A percentile compares a stretch with the other conserved stretches of the same genome.
Conservation (phyloP, 305 asterid species). For the Fraxinus xanthoxyloides region DNA sequence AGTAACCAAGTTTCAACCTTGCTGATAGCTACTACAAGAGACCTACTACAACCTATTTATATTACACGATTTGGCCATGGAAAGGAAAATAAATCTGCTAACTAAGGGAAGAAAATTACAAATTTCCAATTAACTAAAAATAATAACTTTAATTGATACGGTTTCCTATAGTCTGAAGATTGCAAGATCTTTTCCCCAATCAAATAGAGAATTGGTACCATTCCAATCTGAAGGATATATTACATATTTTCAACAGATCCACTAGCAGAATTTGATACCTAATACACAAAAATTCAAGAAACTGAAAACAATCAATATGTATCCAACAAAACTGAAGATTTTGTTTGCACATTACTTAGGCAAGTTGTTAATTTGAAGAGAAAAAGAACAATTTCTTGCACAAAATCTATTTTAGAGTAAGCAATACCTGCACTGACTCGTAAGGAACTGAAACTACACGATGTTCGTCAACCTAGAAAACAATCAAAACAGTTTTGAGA, state of each 20-base stretch:
- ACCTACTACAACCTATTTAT: too few relatives aligned
- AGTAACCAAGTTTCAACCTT: too few relatives aligned
- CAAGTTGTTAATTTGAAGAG: conserved; percentile 6
- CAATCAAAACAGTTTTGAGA: conserved; percentile 29
- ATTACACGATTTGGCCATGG: too few relatives aligned
- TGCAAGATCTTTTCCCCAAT: background rate
- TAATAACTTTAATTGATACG: too few relatives aligned
- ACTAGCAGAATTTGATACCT: background rate
- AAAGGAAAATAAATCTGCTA: too few relatives aligned
- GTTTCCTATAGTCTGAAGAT: background rate
- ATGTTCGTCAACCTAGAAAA: conserved; percentile 82
- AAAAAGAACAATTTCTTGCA: conserved; percentile 3
- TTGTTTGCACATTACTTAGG: background rate
- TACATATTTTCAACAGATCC: background rate
- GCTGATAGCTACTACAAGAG: too few relatives aligned
- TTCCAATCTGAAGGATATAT: background rate
- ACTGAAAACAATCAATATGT: background rate
- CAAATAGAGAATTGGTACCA: background rate
- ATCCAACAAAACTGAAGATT: background rate
- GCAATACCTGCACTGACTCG: conserved; percentile 80
- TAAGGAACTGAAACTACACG: conserved; percentile 82
- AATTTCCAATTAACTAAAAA: too few relatives aligned
- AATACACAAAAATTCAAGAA: background rate
- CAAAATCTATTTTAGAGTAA: conserved; percentile 5
- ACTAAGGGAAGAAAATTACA: too few relatives aligned